Evolutionary conservation across 106 monocot genomes (phyloP).

Genomic region (Dioscorea zingiberensis): DNA sequence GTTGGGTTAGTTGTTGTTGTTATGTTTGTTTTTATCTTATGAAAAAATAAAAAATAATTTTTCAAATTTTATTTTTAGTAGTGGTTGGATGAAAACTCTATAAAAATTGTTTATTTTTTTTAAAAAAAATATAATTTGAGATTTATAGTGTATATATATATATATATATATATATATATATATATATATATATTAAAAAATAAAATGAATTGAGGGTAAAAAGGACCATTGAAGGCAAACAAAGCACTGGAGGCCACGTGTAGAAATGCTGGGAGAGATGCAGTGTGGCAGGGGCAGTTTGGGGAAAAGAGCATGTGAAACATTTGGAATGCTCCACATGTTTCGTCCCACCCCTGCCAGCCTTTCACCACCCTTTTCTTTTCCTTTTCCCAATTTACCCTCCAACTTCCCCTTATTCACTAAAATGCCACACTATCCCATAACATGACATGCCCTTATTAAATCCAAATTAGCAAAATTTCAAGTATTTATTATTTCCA

Average conservation of each 20-base stretch:
- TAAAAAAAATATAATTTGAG: not conserved
- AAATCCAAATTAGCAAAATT: no score
- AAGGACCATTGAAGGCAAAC: not conserved
- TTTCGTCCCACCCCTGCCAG: conserved; percentile 6
- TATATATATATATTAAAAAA: no score
- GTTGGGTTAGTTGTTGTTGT: no score
- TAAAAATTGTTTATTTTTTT: not conserved
- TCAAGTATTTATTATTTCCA: no score
- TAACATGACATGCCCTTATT: not conserved
- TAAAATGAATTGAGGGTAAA: not conserved
- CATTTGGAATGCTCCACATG: conserved; percentile 11
- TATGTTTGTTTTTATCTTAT: no score
- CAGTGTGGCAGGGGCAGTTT: conserved; percentile 3
- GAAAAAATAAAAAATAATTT: no score
- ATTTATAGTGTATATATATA: no score
- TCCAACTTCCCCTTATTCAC: not conserved
- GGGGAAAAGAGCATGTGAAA: conserved; percentile 19
- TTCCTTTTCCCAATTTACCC: not conserved
- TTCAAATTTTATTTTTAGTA: no score
- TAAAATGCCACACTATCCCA: not conserved
- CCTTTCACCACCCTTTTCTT: not conserved
- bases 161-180: no score
- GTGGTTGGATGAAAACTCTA: no score
- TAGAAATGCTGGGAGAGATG: not conserved
- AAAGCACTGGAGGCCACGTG: not conserved